Conservation (phyloP, 257 asterid species). For the Salvia rosmarinus region DNA sequence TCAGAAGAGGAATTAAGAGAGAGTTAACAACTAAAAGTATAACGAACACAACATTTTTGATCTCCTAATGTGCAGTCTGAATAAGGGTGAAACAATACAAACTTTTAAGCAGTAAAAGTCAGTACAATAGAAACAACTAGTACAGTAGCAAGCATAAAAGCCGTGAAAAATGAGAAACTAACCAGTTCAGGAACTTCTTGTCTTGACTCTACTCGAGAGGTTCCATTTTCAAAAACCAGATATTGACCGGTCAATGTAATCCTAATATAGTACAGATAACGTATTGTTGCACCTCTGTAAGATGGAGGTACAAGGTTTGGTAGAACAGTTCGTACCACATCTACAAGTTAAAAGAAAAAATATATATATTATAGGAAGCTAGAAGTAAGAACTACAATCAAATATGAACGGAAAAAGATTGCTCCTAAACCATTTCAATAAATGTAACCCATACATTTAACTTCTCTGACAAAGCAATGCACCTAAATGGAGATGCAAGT, state of each 20-base stretch:
- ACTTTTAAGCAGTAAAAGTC: not conserved
- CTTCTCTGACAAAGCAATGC: conserved; percentile 13
- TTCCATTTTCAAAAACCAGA: conserved; percentile 36
- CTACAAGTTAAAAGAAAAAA: conserved; percentile 31
- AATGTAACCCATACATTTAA: not conserved
- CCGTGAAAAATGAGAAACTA: conserved; percentile 25
- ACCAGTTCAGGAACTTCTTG: conserved; percentile 39
- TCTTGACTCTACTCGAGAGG: conserved; percentile 33
- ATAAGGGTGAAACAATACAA: conserved; percentile 6
- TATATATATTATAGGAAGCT: conserved; percentile 11
- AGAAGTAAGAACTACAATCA: conserved; percentile 8
- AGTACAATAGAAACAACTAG: conserved; percentile 10
- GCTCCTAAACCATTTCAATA: conserved; percentile 9
- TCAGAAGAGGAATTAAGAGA: not conserved
- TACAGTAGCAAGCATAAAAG: conserved; percentile 14
- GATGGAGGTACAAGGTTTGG: conserved; percentile 43
- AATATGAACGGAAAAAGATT: not conserved
- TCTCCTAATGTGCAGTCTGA: conserved; percentile 6
- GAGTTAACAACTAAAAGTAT: not conserved
- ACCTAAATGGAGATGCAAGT: not conserved
- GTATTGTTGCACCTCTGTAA: conserved; percentile 43
- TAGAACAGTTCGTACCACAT: conserved; percentile 35
- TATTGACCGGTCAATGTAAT: conserved; percentile 36
- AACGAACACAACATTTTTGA: conserved; percentile 6
- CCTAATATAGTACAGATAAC: conserved; percentile 40